Conservation (phyloP, 371 early-diverging fungal species). For the Synchytrium microbalum region DNA sequence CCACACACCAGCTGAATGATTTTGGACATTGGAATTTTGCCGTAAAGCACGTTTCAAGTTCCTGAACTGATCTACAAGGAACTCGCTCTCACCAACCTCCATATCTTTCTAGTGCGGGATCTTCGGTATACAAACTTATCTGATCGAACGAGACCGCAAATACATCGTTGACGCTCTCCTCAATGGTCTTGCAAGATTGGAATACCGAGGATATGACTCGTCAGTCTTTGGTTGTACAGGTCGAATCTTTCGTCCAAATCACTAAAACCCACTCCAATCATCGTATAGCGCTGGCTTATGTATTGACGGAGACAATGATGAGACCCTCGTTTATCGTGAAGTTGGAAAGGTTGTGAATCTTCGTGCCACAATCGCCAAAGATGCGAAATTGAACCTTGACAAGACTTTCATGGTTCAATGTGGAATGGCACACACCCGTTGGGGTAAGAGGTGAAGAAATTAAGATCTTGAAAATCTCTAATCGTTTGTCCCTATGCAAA, state of each 20-base stretch:
- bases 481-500: constrained; percentile 24
- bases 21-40: no score
- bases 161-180: constrained; percentile 51
- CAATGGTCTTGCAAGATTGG: constrained; percentile 54
- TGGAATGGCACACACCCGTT: constrained; percentile 67
- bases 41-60: no score
- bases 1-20: no score
- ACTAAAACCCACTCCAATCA: no score
- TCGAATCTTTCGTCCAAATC: constrained; percentile 5
- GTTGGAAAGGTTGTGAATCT: constrained; percentile 56
- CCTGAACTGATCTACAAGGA: no score
- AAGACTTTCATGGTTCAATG: constrained; percentile 35
- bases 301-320: constrained; percentile 80
- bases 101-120: no score
- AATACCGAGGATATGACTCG: constrained; percentile 62
- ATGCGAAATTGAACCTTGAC: constrained; percentile 18
- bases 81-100: no score
- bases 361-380: constrained; percentile 29
- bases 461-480: no score
- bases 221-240: constrained; percentile 41
- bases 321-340: constrained; percentile 37
- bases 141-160: constrained; percentile 18
- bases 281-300: no score
- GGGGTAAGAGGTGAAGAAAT: no score
- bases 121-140: neutral